Evolutionary conservation across 1,284 basidiomycete genomes (phyloP).

Genomic region (Hymenochaete sp.): DNA sequence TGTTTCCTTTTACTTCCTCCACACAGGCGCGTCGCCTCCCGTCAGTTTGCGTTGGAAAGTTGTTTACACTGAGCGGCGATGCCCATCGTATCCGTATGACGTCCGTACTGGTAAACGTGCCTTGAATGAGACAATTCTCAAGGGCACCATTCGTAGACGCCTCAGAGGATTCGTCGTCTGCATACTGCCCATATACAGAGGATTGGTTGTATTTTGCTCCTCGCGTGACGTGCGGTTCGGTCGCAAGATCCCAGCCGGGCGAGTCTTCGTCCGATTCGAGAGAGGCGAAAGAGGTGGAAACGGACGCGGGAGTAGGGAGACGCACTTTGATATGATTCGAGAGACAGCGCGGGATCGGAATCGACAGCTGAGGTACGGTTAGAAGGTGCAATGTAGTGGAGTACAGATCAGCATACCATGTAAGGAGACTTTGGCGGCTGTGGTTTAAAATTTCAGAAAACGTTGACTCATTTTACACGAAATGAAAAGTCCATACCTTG

Average conservation of each 20-base stretch:
- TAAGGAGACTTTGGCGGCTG: slow-evolving; percentile 59
- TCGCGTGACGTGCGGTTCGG: slow-evolving; percentile 66
- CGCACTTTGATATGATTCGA: slow-evolving; percentile 65
- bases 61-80: slow-evolving; percentile 44
- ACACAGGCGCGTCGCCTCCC: slow-evolving; percentile 59
- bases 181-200: slow-evolving; percentile 60
- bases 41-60: slow-evolving; percentile 39
- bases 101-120: slow-evolving; percentile 69
- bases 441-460: neutral
- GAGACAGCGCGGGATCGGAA: slow-evolving; percentile 67
- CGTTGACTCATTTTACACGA: no score
- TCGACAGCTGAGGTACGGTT: slow-evolving; percentile 42
- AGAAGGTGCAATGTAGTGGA: slow-evolving; percentile 3
- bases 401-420: slow-evolving; percentile 38
- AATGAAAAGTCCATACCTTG: slow-evolving; percentile 20
- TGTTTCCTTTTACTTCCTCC: slow-evolving; percentile 53
- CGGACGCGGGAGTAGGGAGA: slow-evolving; percentile 50
- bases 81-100: slow-evolving; percentile 71
- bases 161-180: slow-evolving; percentile 75
- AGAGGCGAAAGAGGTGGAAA: slow-evolving; percentile 54
- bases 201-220: slow-evolving; percentile 34
- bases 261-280: slow-evolving; percentile 66
- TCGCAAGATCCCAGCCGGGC: slow-evolving; percentile 63
- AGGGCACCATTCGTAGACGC: slow-evolving; percentile 44
- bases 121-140: slow-evolving; percentile 62